A percentile compares a stretch with the other conserved stretches of the same genome.
These are phyloP conservation scores for Ambrosia hybrid DNA, from an alignment of 140 eudicot genomes.

Conservation along the genomic window DNA sequence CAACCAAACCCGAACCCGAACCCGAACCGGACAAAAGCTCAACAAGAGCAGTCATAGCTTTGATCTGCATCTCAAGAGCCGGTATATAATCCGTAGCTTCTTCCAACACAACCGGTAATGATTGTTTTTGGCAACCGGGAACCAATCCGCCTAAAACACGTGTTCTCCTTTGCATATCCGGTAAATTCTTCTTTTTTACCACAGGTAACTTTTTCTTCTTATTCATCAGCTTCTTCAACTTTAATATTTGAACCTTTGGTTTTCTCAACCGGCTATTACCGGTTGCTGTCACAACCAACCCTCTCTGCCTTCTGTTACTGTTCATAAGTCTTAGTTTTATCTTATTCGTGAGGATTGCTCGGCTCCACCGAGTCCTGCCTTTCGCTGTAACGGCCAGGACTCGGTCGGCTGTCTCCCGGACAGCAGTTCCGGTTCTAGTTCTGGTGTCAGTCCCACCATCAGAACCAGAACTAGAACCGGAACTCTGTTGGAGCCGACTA, in stretches of 20 bases:
- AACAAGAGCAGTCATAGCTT: constrained; percentile 69
- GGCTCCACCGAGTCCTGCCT: constrained; percentile 81
- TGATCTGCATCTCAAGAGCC: constrained; percentile 81
- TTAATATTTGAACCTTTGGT: constrained; percentile 36
- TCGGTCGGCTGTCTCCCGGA: constrained; percentile 70
- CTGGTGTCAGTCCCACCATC: background rate
- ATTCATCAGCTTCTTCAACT: constrained; percentile 30
- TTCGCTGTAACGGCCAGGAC: constrained; percentile 67
- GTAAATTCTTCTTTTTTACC: constrained; percentile 42
- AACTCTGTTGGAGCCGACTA: constrained; percentile 33
- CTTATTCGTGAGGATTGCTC: constrained; percentile 64
- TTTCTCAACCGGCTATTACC: constrained; percentile 40
- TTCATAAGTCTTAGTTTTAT: constrained; percentile 60
- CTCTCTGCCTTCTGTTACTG: constrained; percentile 36
- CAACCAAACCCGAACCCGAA: constrained; percentile 15
- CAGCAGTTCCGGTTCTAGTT: background rate
- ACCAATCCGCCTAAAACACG: constrained; percentile 64
- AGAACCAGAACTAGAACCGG: background rate
- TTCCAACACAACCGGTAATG: constrained; percentile 69
- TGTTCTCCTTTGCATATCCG: constrained; percentile 58
- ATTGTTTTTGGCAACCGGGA: constrained; percentile 79
- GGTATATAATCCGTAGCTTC: constrained; percentile 79
- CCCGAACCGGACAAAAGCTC: constrained; percentile 47
- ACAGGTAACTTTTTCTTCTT: constrained; percentile 47
- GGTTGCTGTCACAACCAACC: constrained; percentile 26